A percentile compares a stretch with the other conserved stretches of the same genome.
Conservation (phyloP, 495 filamentous ascomycete species). For the Penicillium ucsense region DNA sequence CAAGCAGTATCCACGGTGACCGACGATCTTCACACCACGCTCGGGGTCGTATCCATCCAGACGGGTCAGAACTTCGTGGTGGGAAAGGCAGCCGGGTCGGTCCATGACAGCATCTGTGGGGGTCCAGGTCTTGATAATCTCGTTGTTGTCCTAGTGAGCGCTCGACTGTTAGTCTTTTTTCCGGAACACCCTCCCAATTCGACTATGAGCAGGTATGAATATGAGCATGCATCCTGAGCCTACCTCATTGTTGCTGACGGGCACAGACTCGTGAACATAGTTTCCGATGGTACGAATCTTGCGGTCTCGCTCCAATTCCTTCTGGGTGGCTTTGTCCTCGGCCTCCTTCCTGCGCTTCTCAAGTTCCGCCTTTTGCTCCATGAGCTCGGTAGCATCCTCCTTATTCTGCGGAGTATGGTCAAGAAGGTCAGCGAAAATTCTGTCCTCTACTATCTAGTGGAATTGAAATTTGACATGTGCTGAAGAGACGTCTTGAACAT, state of each 20-base stretch:
- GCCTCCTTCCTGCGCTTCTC: slow-evolving; percentile 73
- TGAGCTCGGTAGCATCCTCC: slow-evolving; percentile 66
- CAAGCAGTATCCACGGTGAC: slow-evolving; percentile 90
- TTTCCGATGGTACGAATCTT: slow-evolving; percentile 87
- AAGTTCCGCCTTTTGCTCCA: slow-evolving; percentile 64
- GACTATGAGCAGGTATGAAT: too few species aligned
- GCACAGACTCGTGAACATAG: slow-evolving; percentile 85
- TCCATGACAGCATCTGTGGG: slow-evolving; percentile 61
- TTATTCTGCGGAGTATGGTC: slow-evolving; percentile 48
- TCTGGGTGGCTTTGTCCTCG: slow-evolving; percentile 60
- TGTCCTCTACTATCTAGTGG: too few species aligned
- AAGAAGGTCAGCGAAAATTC: too few species aligned
- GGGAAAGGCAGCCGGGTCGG: slow-evolving; percentile 67
- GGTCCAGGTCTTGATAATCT: slow-evolving; percentile 63
- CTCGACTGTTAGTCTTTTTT: background rate
- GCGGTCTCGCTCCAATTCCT: slow-evolving; percentile 58
- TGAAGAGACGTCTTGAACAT: too few species aligned
- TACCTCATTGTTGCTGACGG: slow-evolving; percentile 82
- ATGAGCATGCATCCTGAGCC: background rate
- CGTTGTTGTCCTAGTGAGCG: slow-evolving; percentile 61
- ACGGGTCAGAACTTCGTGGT: slow-evolving; percentile 85
- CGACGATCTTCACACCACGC: slow-evolving; percentile 87
- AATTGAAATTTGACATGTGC: too few species aligned
- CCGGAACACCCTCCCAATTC: too few species aligned
- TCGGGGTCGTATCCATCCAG: slow-evolving; percentile 92